phyloP scores from a whole-genome alignment of 1,284 basidiomycete genomes.

The Tremellales sp. region DNA sequence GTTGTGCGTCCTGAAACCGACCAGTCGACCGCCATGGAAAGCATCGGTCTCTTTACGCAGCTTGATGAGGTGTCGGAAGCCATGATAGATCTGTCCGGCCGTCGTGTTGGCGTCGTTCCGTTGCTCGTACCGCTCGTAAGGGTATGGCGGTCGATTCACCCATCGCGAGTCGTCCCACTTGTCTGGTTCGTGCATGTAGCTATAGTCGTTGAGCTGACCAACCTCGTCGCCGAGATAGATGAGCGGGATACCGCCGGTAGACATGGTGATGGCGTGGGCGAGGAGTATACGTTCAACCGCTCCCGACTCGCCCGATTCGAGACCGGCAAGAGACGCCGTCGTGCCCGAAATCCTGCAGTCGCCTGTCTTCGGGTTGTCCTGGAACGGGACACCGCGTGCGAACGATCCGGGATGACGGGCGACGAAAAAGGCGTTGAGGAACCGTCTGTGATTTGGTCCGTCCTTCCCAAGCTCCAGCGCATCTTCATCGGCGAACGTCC shows the following conservation, averaged over 20 bases:
- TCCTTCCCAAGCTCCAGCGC: no score
- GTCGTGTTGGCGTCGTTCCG: constrained; percentile 2
- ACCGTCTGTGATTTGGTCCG: no score
- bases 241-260: constrained; percentile 16
- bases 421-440: no score
- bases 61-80: constrained; percentile 11
- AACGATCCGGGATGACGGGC: constrained; percentile 19
- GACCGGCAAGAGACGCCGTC: constrained; percentile 15
- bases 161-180: constrained; percentile 15
- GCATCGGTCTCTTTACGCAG: constrained; percentile 15
- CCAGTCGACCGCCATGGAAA: constrained; percentile 11
- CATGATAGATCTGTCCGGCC: constrained; percentile 9
- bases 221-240: constrained; percentile 21
- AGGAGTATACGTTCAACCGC: constrained; percentile 16
- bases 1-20: constrained; percentile 19
- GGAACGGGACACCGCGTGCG: constrained; percentile 13
- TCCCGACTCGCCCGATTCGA: constrained; percentile 18
- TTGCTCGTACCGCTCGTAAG: constrained; percentile 8
- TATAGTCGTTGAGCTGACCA: constrained; percentile 17
- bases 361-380: constrained; percentile 11
- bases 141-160: constrained; percentile 16
- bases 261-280: constrained; percentile 14
- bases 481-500: no score
- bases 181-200: constrained; percentile 10
- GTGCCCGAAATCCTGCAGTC: constrained; percentile 17